These are phyloP conservation scores for Bacidia rubella DNA, from an alignment of 495 filamentous ascomycete genomes.

Conservation along the genomic window DNA sequence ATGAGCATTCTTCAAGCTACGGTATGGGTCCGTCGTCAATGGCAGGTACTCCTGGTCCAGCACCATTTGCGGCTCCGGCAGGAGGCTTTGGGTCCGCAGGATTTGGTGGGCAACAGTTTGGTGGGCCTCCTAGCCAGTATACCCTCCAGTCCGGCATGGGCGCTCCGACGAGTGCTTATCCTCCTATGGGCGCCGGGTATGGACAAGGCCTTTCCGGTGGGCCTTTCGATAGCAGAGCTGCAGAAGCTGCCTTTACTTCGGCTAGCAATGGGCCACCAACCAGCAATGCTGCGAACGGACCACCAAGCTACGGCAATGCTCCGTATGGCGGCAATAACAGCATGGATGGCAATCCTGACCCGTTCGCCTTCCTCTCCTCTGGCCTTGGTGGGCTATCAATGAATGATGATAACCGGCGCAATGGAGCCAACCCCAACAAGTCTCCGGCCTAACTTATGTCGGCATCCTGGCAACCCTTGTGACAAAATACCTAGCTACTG, in stretches of 20 bases:
- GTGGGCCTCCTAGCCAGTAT: constrained; percentile 78
- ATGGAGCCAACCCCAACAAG: constrained; percentile 55
- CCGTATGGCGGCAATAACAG: constrained; percentile 37
- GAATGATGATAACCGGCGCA: constrained; percentile 71
- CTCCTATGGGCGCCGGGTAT: constrained; percentile 60
- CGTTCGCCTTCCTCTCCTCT: constrained; percentile 78
- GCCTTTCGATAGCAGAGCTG: constrained; percentile 84
- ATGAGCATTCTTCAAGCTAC: constrained; percentile 74
- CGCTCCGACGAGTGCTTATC: constrained; percentile 60
- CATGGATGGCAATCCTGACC: constrained; percentile 46
- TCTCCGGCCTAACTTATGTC: constrained; percentile 42
- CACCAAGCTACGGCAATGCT: constrained; percentile 28
- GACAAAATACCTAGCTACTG: too few species aligned
- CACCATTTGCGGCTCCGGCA: constrained; percentile 57
- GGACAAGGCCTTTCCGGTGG: constrained; percentile 66
- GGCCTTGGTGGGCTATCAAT: constrained; percentile 72
- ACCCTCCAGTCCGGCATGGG: constrained; percentile 82
- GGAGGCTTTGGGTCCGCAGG: constrained; percentile 57
- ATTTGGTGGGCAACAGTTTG: constrained; percentile 76
- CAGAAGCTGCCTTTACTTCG: constrained; percentile 81
- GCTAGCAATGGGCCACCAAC: constrained; percentile 58
- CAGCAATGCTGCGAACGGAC: constrained; percentile 39
- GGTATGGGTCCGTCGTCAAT: constrained; percentile 67
- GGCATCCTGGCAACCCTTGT: too few species aligned
- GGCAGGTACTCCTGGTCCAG: constrained; percentile 71